Conservation (phyloP, 139 green algal species). For the Parachlorella kessleri region DNA sequence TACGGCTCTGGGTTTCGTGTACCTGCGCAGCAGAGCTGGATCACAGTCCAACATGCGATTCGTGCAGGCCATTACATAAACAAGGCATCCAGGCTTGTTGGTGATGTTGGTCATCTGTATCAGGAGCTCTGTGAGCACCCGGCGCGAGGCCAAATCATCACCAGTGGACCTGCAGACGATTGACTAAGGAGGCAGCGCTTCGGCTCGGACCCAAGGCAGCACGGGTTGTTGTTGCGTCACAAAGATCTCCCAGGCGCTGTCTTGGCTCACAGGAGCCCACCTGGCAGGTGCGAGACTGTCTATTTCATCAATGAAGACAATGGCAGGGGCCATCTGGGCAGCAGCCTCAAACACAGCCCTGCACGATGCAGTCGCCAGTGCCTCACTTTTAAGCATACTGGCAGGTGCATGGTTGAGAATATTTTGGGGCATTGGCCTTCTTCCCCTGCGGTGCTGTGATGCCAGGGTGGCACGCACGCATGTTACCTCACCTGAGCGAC, state of each 20-base stretch:
- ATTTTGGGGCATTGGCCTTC: too few relatives aligned
- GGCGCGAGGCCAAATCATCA: slow-evolving; percentile 41
- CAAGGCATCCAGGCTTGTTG: slow-evolving; percentile 28
- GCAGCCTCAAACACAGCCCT: slow-evolving; percentile 55
- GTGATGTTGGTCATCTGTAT: slow-evolving; percentile 43
- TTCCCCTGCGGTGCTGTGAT: too few relatives aligned
- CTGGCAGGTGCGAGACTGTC: slow-evolving; percentile 53
- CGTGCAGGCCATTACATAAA: slow-evolving; percentile 45
- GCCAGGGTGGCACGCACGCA: too few relatives aligned
- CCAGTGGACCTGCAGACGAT: slow-evolving; percentile 12
- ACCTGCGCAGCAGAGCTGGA: slow-evolving; percentile 51
- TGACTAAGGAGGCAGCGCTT: too few relatives aligned
- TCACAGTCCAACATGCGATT: slow-evolving; percentile 71
- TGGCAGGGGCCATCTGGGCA: slow-evolving; percentile 40
- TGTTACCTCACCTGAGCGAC: slow-evolving; percentile 38
- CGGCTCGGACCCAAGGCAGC: too few relatives aligned
- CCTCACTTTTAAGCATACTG: too few relatives aligned
- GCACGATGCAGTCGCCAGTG: too few relatives aligned
- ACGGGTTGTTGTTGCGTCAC: too few relatives aligned
- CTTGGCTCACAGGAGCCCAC: too few relatives aligned
- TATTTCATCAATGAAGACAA: slow-evolving; percentile 73
- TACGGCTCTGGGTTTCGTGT: too few relatives aligned
- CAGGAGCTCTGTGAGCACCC: slow-evolving; percentile 71
- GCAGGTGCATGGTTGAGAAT: too few relatives aligned
- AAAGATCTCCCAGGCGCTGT: too few relatives aligned